Percentiles rank a stretch among this genome's conserved stretches.
Conservation (phyloP, 148 eudicot species). For the Persicaria maculosa region DNA sequence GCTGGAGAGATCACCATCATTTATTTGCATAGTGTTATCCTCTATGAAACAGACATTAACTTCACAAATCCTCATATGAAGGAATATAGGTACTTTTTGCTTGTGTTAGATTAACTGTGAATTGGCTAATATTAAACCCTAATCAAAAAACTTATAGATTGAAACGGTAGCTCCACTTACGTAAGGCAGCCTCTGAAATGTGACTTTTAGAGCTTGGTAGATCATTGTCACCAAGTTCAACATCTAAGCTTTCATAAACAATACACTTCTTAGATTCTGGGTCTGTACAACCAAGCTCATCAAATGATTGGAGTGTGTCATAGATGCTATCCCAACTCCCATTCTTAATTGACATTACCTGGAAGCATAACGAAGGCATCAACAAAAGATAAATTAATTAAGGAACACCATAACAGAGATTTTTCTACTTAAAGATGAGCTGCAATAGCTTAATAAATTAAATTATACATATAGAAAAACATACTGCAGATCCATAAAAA, state of each 20-base stretch:
- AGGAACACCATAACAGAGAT: background rate
- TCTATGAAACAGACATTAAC: background rate
- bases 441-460: background rate
- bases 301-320: constrained; percentile 56
- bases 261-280: constrained; percentile 20
- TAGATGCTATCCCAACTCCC: constrained; percentile 92
- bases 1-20: background rate
- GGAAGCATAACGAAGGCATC: constrained; percentile 19
- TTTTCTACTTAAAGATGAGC: background rate
- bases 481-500: too few relatives aligned
- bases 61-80: background rate
- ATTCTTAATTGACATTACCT: constrained; percentile 62
- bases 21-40: background rate
- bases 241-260: constrained; percentile 46
- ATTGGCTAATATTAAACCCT: background rate
- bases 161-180: constrained; percentile 3
- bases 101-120: background rate
- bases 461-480: background rate
- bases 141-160: background rate
- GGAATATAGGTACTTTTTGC: background rate
- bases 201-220: constrained; percentile 1
- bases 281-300: constrained; percentile 28
- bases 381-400: background rate
- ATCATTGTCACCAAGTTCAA: constrained; percentile 37
- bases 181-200: constrained; percentile 1